Conservation (phyloP, 306 rosid species). For the Cercis canadensis region DNA sequence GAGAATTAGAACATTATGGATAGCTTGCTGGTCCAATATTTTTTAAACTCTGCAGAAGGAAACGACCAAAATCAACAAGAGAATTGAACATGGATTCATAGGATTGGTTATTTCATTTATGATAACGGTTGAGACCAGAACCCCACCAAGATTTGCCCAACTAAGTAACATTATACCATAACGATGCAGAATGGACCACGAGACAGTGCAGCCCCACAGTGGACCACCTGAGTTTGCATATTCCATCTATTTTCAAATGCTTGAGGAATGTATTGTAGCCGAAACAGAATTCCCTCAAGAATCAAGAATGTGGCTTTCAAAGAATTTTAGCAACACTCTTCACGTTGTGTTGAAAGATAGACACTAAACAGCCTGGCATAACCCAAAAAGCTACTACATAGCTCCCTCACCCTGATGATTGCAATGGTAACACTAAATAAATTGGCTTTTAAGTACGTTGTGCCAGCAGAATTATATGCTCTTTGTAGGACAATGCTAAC, state of each 20-base stretch:
- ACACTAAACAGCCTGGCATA: conserved; percentile 47
- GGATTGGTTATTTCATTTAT: conserved; percentile 25
- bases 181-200: background rate
- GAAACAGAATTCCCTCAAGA: background rate
- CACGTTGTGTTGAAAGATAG: conserved; percentile 22
- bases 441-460: conserved; percentile 29
- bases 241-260: conserved; percentile 1
- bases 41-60: background rate
- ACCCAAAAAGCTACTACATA: conserved; percentile 33
- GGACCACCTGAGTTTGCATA: conserved; percentile 30
- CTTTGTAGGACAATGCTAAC: conserved; percentile 22
- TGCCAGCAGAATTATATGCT: conserved; percentile 19
- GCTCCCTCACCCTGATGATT: conserved; percentile 33
- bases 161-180: conserved; percentile 17
- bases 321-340: conserved; percentile 31
- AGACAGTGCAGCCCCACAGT: conserved; percentile 1
- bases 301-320: conserved; percentile 23
- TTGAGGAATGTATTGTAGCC: background rate
- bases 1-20: no score
- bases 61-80: background rate
- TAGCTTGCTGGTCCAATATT: no score
- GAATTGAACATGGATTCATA: background rate
- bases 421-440: conserved; percentile 36
- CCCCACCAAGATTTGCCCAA: conserved; percentile 25
- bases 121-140: conserved; percentile 7